Base-by-base conservation (phyloP, 345 rosid genomes). In the Noccaea caerulescens region DNA sequence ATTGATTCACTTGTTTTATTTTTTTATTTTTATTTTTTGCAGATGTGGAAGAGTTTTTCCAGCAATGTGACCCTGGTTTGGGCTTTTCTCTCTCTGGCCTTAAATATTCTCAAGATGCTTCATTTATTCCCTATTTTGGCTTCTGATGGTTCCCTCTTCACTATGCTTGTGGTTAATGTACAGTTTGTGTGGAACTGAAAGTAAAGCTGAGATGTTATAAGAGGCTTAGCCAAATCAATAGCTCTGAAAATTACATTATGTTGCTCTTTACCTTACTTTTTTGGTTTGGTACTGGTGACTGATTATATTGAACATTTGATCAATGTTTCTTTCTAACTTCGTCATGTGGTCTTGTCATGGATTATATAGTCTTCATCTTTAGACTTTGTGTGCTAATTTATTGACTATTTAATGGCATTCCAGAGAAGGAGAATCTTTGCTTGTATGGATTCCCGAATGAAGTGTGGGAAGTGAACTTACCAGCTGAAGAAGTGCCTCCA, bases 401-500 rank as follows among this genome's bases (percentile, higher is more conserved):
- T 38, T 41, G 58, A 33, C 50, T 47, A n/a, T 61, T 34, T 52
- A 12, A 38, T 49, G 46, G 37, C 36, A 14, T 49, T 76, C 45
- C 82, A 91, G 97, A 83, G 80, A 91, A 88, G 75, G 93, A 91
- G 76, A 91, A 91, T 63, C 95, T 88, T 66, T 88, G 97, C 79
- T 81, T 91, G 75, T 91, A 87, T 81, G 95, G 95, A 42, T 75
- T 69, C 71, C 95, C 97, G 7, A 84, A 76, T 75, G 93, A 84
- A 78, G 78, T 47, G 18, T 91, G 97, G 97, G 91, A 91, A 81
- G 95, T 91, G 34, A 84, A 79, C 80, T 83, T 88, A 69, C 97
- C 97, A 49, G 92, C 88, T 79, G 94, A 88, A 75, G 95, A 91
- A 79, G 93, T 91, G 43, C 97, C 95, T 55, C 92, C 97, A 0